Evolutionary conservation across 2,329 filamentous ascomycete species (phyloP).

Genomic region (Trichoderma endophyticum): DNA sequence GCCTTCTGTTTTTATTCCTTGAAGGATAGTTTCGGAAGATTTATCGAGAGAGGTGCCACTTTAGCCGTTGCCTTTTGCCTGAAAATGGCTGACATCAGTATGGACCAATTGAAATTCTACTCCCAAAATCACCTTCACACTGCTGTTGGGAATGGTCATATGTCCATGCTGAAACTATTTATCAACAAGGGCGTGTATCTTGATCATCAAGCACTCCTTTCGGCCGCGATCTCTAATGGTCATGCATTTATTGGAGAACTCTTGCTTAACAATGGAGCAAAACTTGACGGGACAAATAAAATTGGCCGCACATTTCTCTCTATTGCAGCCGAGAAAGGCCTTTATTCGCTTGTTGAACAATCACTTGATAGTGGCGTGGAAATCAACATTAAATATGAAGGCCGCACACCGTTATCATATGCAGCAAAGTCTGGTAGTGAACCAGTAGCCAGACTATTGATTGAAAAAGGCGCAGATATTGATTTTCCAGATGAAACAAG

Average conservation of each 20-base stretch:
- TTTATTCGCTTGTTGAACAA: not conserved
- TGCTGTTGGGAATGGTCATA: not conserved
- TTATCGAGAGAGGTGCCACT: too few species aligned
- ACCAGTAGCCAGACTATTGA: not conserved
- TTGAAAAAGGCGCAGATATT: not conserved
- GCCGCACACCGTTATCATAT: not conserved
- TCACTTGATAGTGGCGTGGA: not conserved
- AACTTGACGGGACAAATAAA: accelerated
- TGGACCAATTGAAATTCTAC: not conserved
- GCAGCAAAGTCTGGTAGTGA: not conserved
- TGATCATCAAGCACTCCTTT: not conserved
- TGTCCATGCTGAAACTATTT: not conserved
- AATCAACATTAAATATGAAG: not conserved
- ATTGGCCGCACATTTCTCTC: not conserved
- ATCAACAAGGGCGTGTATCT: not conserved
- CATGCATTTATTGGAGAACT: not conserved
- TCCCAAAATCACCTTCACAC: too few species aligned
- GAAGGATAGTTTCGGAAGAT: too few species aligned
- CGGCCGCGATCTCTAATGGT: not conserved
- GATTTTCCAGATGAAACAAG: not conserved
- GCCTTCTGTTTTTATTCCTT: too few species aligned
- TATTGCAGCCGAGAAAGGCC: not conserved
- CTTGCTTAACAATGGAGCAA: not conserved
- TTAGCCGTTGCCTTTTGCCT: not conserved
- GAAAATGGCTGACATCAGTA: too few species aligned